These are phyloP conservation scores for Saxispiralis lemnorum DNA, from an alignment of 495 filamentous ascomycete species.

Conservation along the genomic window DNA sequence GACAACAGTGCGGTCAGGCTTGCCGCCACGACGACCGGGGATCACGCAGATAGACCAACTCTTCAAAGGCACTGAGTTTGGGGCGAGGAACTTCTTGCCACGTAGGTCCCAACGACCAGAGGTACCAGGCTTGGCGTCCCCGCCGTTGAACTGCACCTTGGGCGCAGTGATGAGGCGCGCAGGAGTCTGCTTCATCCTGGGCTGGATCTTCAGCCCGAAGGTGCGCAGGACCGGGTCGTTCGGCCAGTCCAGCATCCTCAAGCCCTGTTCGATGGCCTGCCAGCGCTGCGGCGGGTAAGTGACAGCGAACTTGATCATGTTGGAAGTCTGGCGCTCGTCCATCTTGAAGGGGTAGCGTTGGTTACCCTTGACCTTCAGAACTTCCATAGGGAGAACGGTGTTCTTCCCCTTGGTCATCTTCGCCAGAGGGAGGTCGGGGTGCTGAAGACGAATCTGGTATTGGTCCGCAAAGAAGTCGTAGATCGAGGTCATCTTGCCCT, in stretches of 20 bases:
- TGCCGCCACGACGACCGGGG: slow-evolving; percentile 24
- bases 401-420: slow-evolving; percentile 38
- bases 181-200: slow-evolving; percentile 39
- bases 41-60: slow-evolving; percentile 56
- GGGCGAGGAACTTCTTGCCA: slow-evolving; percentile 50
- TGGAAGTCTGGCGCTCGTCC: slow-evolving; percentile 44
- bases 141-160: slow-evolving; percentile 39
- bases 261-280: slow-evolving; percentile 42
- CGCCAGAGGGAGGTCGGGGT: slow-evolving; percentile 47
- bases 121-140: slow-evolving; percentile 34
- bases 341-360: slow-evolving; percentile 73
- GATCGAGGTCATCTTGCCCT: slow-evolving; percentile 36
- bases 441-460: slow-evolving; percentile 42
- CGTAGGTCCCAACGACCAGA: slow-evolving; percentile 74
- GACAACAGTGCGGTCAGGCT: slow-evolving; percentile 28
- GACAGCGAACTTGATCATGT: slow-evolving; percentile 81
- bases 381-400: slow-evolving; percentile 61
- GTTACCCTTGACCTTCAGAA: slow-evolving; percentile 41
- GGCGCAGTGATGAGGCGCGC: slow-evolving; percentile 59
- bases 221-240: slow-evolving; percentile 46
- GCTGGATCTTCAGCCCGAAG: slow-evolving; percentile 52
- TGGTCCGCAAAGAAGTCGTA: slow-evolving; percentile 47
- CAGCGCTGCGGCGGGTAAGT: slow-evolving; percentile 45
- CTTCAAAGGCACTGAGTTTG: slow-evolving; percentile 40
- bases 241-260: slow-evolving; percentile 47